These are phyloP conservation scores for Cyclocybe cylindracea DNA, from an alignment of 768 basidiomycete species.

Conservation along the genomic window DNA sequence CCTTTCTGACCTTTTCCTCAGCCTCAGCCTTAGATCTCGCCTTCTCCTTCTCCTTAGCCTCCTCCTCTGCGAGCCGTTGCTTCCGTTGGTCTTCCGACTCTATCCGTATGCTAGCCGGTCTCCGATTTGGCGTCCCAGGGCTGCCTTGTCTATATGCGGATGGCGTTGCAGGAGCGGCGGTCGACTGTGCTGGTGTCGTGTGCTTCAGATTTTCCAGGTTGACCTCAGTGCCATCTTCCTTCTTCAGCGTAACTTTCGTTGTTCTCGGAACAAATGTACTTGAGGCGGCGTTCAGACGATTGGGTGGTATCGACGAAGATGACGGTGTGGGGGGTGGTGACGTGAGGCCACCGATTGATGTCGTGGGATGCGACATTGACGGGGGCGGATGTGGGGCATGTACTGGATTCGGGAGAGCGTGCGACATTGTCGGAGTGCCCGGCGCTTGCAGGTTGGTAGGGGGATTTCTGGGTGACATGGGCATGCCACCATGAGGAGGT, in stretches of 20 bases:
- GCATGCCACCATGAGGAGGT: conserved; percentile 51
- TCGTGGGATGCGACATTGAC: conserved; percentile 43
- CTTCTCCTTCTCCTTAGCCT: conserved; percentile 46
- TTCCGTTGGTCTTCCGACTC: conserved; percentile 57
- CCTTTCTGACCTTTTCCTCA: conserved; percentile 42
- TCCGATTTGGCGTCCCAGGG: conserved; percentile 37
- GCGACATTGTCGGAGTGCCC: conserved; percentile 68
- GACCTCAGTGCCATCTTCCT: conserved; percentile 64
- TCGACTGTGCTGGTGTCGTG: conserved; percentile 33
- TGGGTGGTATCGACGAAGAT: conserved; percentile 41
- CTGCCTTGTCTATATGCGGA: conserved; percentile 37
- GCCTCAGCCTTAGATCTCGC: conserved; percentile 41
- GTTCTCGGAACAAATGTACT: conserved; percentile 64
- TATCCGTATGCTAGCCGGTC: conserved; percentile 53
- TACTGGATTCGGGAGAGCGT: conserved; percentile 47
- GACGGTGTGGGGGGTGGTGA: conserved; percentile 74
- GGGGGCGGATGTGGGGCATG: conserved; percentile 53
- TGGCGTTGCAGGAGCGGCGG: conserved; percentile 36
- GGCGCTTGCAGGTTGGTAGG: conserved; percentile 56
- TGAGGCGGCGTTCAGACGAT: conserved; percentile 63
- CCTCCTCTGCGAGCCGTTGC: conserved; percentile 47
- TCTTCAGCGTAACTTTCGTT: conserved; percentile 59
- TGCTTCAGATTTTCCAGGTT: conserved; percentile 56
- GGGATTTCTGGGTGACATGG: conserved; percentile 71
- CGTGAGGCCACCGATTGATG: conserved; percentile 48